Conservation (phyloP, 306 rosid species). For the Sicyos baderoa region DNA sequence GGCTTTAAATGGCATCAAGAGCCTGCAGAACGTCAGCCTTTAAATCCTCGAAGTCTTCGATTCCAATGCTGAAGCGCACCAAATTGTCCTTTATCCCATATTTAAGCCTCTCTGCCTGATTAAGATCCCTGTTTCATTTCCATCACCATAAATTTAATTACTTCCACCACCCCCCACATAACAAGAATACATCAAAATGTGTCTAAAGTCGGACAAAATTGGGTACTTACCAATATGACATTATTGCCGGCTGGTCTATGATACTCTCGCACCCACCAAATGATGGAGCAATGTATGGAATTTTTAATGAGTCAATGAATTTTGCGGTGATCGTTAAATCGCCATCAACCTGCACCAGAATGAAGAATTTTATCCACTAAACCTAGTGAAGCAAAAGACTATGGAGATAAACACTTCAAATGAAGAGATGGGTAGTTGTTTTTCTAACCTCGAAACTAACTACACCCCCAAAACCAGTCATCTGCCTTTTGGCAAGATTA, state of each 20-base stretch:
- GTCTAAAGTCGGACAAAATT: not conserved
- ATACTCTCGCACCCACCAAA: conserved; percentile 99
- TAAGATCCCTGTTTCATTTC: conserved; percentile 60
- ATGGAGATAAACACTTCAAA: not conserved
- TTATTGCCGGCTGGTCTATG: conserved; percentile 88
- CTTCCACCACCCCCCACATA: not conserved
- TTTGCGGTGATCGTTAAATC: conserved; percentile 54
- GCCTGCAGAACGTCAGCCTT: conserved; percentile 69
- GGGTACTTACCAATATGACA: conserved; percentile 70
- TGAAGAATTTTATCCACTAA: not conserved
- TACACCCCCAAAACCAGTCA: conserved; percentile 97
- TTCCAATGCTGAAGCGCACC: conserved; percentile 95
- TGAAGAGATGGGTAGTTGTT: not conserved
- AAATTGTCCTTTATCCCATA: conserved; percentile 75
- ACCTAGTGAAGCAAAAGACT: not conserved
- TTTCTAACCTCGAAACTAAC: conserved; percentile 81
- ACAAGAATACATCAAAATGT: not conserved
- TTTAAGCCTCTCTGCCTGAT: conserved; percentile 54
- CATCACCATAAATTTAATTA: not conserved
- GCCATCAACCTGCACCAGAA: conserved; percentile 62
- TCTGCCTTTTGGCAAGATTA: conserved; percentile 80
- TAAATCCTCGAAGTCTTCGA: conserved; percentile 64
- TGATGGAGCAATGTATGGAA: conserved; percentile 92
- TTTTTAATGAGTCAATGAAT: conserved; percentile 72
- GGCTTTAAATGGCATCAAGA: conserved; percentile 41